These are phyloP conservation scores for Malus sylvestris DNA, from an alignment of 306 rosid species.

Conservation along the genomic window DNA sequence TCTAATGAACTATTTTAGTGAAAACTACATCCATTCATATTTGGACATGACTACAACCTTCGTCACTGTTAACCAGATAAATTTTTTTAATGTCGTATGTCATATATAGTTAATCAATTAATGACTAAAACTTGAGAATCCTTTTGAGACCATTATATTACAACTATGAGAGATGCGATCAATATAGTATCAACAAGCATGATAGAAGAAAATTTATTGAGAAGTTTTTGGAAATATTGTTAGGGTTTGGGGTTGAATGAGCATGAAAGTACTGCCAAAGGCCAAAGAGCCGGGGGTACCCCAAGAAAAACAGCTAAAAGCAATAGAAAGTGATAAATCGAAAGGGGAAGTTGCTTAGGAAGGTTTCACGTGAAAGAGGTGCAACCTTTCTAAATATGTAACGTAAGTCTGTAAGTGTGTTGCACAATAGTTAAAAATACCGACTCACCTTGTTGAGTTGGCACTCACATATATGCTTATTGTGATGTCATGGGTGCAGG, in stretches of 20 bases:
- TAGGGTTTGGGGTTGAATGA: conserved; percentile 4
- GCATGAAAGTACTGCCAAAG: conserved; percentile 4
- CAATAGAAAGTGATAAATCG: background rate
- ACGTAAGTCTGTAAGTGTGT: background rate
- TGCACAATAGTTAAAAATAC: conserved; percentile 1
- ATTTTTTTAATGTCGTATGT: background rate
- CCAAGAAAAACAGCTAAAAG: conserved; percentile 11
- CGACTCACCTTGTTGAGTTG: background rate
- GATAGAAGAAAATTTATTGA: background rate
- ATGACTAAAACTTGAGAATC: background rate
- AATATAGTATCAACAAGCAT: background rate
- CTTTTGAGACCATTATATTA: background rate
- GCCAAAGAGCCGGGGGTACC: background rate
- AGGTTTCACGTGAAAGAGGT: conserved; percentile 12
- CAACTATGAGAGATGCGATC: background rate
- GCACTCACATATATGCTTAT: background rate
- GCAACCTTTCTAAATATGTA: conserved; percentile 27
- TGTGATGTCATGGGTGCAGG: conserved; percentile 21
- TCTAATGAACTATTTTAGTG: too few relatives aligned
- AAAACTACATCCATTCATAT: background rate
- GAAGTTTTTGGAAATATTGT: background rate
- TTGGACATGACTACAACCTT: background rate
- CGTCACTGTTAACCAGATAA: background rate
- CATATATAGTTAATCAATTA: background rate
- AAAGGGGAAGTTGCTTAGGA: background rate